Conservation (phyloP, 2,329 filamentous ascomycete genomes). For the Xylariaceae sp. region DNA sequence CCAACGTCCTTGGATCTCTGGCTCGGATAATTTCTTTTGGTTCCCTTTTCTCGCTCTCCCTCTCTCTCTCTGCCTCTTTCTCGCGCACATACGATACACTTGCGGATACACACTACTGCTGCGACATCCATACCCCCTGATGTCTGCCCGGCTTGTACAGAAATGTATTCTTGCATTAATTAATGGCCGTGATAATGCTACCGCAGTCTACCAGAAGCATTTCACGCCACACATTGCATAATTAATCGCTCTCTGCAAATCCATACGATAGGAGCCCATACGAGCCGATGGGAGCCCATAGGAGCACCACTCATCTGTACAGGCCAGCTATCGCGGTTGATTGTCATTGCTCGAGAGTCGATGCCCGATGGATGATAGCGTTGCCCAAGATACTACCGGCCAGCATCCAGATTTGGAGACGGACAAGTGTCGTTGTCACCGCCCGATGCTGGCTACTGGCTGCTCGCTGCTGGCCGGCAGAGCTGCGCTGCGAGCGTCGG, state of each 20-base stretch:
- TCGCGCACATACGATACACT: background rate
- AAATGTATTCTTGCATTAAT: conserved; percentile 1
- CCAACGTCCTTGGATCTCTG: conserved; percentile 8
- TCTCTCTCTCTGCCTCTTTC: background rate
- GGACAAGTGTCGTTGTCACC: conserved; percentile 1
- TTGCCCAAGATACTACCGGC: background rate
- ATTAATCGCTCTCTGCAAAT: background rate
- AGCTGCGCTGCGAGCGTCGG: background rate
- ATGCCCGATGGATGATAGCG: background rate
- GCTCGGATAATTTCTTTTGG: conserved; percentile 7
- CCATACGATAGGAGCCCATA: too few relatives aligned
- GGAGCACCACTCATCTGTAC: background rate
- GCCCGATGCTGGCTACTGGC: background rate
- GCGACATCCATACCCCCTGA: background rate
- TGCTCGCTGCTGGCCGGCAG: background rate
- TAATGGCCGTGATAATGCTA: background rate
- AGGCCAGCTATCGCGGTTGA: background rate
- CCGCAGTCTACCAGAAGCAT: background rate
- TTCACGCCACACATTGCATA: background rate
- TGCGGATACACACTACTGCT: background rate
- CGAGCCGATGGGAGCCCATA: background rate
- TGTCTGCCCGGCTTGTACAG: background rate
- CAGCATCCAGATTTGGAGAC: background rate
- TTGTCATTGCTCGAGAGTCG: background rate
- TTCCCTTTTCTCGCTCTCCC: background rate